These are phyloP conservation scores for Fusarium longipes DNA, from an alignment of 2,329 filamentous ascomycete genomes.

Conservation along the genomic window DNA sequence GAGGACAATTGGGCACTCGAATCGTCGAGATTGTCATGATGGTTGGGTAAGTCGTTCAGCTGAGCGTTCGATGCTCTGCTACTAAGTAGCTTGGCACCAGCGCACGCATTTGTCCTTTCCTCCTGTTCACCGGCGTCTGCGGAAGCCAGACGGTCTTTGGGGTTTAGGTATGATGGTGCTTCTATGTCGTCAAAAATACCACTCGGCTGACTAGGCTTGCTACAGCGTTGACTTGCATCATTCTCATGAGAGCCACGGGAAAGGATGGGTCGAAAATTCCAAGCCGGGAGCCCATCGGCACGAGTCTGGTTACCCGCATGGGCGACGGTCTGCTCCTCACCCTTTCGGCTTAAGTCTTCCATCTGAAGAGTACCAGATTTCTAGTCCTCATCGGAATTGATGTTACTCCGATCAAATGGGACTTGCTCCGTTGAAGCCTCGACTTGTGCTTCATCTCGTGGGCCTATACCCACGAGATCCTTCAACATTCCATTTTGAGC, in stretches of 20 bases:
- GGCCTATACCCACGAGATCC: background rate
- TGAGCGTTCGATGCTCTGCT: background rate
- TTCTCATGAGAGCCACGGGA: background rate
- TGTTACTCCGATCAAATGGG: slow-evolving; percentile 1
- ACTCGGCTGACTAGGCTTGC: slow-evolving; percentile 33
- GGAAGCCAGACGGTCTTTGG: background rate
- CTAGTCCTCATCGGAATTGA: slow-evolving; percentile 29
- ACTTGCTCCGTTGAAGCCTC: background rate
- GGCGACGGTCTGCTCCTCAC: slow-evolving; percentile 25
- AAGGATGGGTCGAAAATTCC: slow-evolving; percentile 26
- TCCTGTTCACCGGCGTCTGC: background rate
- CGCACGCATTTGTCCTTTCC: background rate
- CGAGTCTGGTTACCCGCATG: slow-evolving; percentile 36
- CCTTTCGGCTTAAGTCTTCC: slow-evolving; percentile 22
- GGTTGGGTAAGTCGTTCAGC: background rate
- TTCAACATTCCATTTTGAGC: background rate
- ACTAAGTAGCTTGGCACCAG: background rate
- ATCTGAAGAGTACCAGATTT: slow-evolving; percentile 30
- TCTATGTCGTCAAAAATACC: background rate
- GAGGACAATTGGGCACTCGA: slow-evolving; percentile 13
- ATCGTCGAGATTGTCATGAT: slow-evolving; percentile 1
- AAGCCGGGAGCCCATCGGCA: slow-evolving; percentile 46
- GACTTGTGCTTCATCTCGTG: background rate
- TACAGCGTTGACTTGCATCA: background rate
- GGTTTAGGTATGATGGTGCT: no score